phyloP scores from a whole-genome alignment of 352 stramenopile species.

The Globisporangium cederbergense region DNA sequence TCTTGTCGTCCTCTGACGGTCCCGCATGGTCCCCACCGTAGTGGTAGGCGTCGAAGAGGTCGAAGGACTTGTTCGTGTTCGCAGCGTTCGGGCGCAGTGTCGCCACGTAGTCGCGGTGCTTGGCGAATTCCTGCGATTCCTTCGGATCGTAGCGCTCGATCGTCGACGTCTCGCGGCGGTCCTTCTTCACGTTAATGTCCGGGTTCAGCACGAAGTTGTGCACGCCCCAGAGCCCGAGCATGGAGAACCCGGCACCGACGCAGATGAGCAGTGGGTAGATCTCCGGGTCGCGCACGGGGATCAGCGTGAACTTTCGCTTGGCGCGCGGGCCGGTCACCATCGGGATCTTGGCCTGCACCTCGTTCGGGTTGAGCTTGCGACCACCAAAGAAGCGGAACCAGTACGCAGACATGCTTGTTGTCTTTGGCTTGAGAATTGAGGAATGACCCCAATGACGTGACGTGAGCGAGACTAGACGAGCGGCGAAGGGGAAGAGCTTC shows the following conservation, averaged over 20 bases:
- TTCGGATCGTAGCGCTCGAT: constrained; percentile 26
- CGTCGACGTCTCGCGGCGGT: constrained; percentile 30
- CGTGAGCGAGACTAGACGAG: too few relatives aligned
- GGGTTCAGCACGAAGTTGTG: constrained; percentile 32
- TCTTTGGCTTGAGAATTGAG: constrained; percentile 1
- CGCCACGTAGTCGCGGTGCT: constrained; percentile 24
- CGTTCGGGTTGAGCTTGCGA: constrained; percentile 21
- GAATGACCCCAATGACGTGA: neutral
- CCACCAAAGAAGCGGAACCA: constrained; percentile 18
- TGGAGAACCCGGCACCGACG: constrained; percentile 19
- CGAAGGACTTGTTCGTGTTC: constrained; percentile 13
- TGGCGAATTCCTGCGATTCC: constrained; percentile 23
- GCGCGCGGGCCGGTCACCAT: constrained; percentile 22
- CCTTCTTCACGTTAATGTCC: constrained; percentile 27
- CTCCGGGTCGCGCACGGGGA: constrained; percentile 34
- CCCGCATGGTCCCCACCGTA: neutral
- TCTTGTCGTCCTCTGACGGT: neutral
- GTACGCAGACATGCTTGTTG: constrained; percentile 14
- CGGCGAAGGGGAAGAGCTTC: too few relatives aligned
- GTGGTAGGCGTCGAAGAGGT: constrained; percentile 9
- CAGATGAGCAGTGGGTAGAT: constrained; percentile 36
- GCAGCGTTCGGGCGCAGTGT: constrained; percentile 8
- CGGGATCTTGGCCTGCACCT: constrained; percentile 38
- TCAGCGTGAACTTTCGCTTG: constrained; percentile 24
- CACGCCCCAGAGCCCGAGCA: constrained; percentile 30